phyloP scores from a whole-genome alignment of 805 yeast genomes.

The Pichia sporocuriosa region DNA sequence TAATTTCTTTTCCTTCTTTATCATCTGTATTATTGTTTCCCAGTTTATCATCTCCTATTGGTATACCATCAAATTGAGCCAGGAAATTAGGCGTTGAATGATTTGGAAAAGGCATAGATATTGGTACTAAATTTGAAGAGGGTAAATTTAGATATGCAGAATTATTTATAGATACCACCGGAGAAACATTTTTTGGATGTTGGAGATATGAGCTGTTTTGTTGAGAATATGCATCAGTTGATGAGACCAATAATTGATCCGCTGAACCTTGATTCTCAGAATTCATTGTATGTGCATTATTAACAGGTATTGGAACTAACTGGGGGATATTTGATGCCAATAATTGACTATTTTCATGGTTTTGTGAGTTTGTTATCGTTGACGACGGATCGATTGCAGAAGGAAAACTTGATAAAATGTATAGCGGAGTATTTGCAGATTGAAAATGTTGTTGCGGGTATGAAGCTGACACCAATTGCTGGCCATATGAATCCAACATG shows the following conservation, averaged over 20 bases:
- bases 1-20: no score
- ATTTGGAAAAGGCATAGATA: background rate
- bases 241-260: background rate
- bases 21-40: background rate
- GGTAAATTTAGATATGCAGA: no score
- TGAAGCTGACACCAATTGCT: background rate
- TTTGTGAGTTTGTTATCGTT: background rate
- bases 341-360: no score
- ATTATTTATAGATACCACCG: no score
- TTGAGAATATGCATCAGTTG: background rate
- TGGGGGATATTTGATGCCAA: slow-evolving; percentile 6
- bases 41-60: background rate
- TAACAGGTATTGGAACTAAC: slow-evolving; percentile 4
- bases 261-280: no score
- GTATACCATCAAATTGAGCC: background rate
- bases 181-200: no score
- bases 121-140: slow-evolving; percentile 3
- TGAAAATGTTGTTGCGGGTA: background rate
- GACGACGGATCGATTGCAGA: slow-evolving; percentile 8
- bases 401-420: slow-evolving; percentile 7
- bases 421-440: slow-evolving; percentile 4
- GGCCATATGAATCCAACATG: background rate
- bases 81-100: background rate
- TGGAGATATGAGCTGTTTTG: background rate
- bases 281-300: no score